Percentiles rank a stretch among this genome's conserved stretches.
phyloP scores from a whole-genome alignment of 1,139 yeast genomes.

The Chernovozyma aurita region DNA sequence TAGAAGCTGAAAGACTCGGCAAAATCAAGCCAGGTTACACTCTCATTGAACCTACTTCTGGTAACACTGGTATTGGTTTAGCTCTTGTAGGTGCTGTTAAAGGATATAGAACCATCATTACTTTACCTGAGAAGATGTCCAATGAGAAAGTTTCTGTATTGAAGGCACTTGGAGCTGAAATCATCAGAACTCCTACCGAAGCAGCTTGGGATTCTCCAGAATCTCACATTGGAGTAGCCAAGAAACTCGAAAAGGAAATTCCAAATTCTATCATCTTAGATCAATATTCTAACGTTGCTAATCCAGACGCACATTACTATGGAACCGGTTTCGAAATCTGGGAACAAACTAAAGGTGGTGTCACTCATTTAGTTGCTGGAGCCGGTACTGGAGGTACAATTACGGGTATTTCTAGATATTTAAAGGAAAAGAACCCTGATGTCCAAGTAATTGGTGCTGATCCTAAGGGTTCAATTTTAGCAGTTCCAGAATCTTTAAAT shows the following conservation, averaged over 20 bases:
- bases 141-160: slow-evolving; percentile 86
- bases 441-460: slow-evolving; percentile 75
- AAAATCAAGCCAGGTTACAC: slow-evolving; percentile 82
- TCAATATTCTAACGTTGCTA: slow-evolving; percentile 74
- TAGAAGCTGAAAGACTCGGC: slow-evolving; percentile 78
- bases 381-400: slow-evolving; percentile 91
- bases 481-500: slow-evolving; percentile 75
- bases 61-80: slow-evolving; percentile 85
- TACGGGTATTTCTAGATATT: slow-evolving; percentile 70
- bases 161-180: slow-evolving; percentile 88
- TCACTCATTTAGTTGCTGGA: slow-evolving; percentile 80
- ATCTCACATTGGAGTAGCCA: slow-evolving; percentile 87
- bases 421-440: slow-evolving; percentile 66
- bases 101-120: slow-evolving; percentile 84
- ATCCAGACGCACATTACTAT: slow-evolving; percentile 79
- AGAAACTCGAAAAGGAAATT: slow-evolving; percentile 74
- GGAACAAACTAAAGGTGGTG: slow-evolving; percentile 71
- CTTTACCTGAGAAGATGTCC: slow-evolving; percentile 90
- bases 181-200: slow-evolving; percentile 87
- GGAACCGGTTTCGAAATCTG: slow-evolving; percentile 88
- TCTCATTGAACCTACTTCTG: slow-evolving; percentile 85
- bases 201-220: slow-evolving; percentile 95
- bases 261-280: slow-evolving; percentile 84
- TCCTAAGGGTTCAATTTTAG: slow-evolving; percentile 84
- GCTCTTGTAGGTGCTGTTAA: slow-evolving; percentile 84